Conservation (phyloP, 441 rosid genomes). For the Metrosideros polymorpha region DNA sequence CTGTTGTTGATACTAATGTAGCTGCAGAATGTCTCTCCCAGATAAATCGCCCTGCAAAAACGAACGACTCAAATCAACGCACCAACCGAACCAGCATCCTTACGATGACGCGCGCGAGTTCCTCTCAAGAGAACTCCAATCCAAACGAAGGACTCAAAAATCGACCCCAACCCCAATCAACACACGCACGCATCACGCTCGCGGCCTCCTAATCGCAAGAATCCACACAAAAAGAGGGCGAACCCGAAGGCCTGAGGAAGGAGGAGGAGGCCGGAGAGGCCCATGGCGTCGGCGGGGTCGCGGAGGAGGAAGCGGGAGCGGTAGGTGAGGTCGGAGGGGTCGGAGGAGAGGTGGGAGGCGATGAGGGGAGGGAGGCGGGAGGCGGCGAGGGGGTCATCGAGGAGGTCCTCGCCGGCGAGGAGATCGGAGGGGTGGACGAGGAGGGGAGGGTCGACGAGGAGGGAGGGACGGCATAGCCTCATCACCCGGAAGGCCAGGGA, state of each 20-base stretch:
- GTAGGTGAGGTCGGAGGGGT: slow-evolving; percentile 63
- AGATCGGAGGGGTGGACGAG: slow-evolving; percentile 80
- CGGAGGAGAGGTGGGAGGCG: slow-evolving; percentile 5
- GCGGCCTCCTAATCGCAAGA: neutral
- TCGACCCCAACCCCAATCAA: neutral
- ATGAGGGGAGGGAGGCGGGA: neutral
- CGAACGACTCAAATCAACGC: neutral
- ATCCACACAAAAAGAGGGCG: too few relatives aligned
- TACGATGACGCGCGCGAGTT: neutral
- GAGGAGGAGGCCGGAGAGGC: slow-evolving; percentile 88
- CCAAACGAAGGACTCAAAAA: neutral
- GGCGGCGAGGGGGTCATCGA: slow-evolving; percentile 22
- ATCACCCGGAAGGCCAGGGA: slow-evolving; percentile 94
- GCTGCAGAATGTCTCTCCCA: slow-evolving; percentile 96
- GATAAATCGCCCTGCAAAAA: slow-evolving; percentile 63
- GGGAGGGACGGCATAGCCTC: slow-evolving; percentile 85
- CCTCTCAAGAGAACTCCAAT: neutral
- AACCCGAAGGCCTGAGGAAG: slow-evolving; percentile 95
- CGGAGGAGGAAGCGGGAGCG: slow-evolving; percentile 60
- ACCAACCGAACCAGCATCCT: neutral
- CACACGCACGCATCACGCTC: neutral
- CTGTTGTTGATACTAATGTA: slow-evolving; percentile 89
- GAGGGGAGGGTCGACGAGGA: slow-evolving; percentile 82
- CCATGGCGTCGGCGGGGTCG: slow-evolving; percentile 67
- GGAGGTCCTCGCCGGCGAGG: slow-evolving; percentile 53